A percentile compares a stretch with the other conserved stretches of the same genome.
Conservation (phyloP, 1,284 basidiomycete species). For the Dichomitus squalens region DNA sequence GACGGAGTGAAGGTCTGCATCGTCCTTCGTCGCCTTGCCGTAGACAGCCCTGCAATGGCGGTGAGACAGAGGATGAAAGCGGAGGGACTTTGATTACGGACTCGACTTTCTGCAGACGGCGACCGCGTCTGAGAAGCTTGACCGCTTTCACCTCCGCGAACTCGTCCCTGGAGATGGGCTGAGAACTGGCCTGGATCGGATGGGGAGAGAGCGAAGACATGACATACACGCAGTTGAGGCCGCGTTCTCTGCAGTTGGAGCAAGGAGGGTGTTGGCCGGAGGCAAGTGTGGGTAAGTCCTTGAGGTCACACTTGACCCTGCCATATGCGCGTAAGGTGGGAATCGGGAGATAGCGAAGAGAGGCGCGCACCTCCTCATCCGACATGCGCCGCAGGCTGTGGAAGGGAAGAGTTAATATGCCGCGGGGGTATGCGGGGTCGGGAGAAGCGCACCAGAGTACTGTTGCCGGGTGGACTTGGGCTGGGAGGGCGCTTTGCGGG, state of each 20-base stretch:
- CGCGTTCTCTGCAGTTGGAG: constrained; percentile 86
- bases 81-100: constrained; percentile 27
- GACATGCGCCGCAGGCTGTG: constrained; percentile 87
- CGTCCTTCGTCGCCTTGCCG: constrained; percentile 46
- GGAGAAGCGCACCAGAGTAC: constrained; percentile 27
- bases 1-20: constrained; percentile 40
- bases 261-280: constrained; percentile 63
- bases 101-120: constrained; percentile 82
- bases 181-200: neutral
- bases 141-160: constrained; percentile 87
- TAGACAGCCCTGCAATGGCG: constrained; percentile 39
- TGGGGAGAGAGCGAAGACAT: constrained; percentile 4
- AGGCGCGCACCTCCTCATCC: constrained; percentile 70
- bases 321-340: constrained; percentile 10
- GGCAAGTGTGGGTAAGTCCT: constrained; percentile 59
- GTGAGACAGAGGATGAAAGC: constrained; percentile 4
- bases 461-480: constrained; percentile 31
- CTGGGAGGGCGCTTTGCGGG: constrained; percentile 25
- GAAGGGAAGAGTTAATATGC: constrained; percentile 17
- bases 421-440: constrained; percentile 40
- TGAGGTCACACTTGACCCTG: constrained; percentile 82
- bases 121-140: constrained; percentile 80
- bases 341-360: constrained; percentile 4
- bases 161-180: constrained; percentile 57
- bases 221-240: constrained; percentile 82